A percentile compares a stretch with the other conserved stretches of the same genome.
Conservation (phyloP, 2,329 filamentous ascomycete genomes). For the Fusarium sp. region DNA sequence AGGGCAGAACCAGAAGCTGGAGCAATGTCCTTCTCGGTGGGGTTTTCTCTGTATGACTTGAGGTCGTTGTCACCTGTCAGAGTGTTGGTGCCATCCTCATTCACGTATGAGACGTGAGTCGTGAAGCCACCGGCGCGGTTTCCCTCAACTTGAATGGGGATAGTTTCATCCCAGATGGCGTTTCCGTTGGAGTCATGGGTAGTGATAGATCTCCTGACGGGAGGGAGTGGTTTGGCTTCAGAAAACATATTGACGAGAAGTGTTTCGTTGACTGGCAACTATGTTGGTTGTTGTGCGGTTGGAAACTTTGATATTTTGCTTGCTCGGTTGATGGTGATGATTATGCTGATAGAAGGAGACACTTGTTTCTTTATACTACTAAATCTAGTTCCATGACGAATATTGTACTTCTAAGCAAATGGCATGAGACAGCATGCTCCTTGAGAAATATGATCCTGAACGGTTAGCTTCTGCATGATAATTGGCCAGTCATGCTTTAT, state of each 20-base stretch:
- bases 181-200: conserved; percentile 30
- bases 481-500: not conserved
- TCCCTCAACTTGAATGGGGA: conserved; percentile 23
- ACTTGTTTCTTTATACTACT: not conserved
- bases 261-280: not conserved
- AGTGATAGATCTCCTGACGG: conserved; percentile 34
- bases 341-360: not conserved
- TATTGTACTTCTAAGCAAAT: not conserved
- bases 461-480: not conserved
- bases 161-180: conserved; percentile 27
- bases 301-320: not conserved
- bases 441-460: not conserved
- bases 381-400: not conserved
- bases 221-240: conserved; percentile 20
- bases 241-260: conserved; percentile 17
- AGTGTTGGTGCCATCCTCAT: conserved; percentile 20
- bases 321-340: not conserved
- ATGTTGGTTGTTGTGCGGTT: not conserved
- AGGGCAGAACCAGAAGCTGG: conserved; percentile 31
- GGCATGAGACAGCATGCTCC: not conserved
- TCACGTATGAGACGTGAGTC: conserved; percentile 30
- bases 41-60: conserved; percentile 28
- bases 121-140: conserved; percentile 32
- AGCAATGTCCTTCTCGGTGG: conserved; percentile 25
- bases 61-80: conserved; percentile 27